phyloP scores from a whole-genome alignment of 495 filamentous ascomycete species.

The Aspergillus carlsbadensis region DNA sequence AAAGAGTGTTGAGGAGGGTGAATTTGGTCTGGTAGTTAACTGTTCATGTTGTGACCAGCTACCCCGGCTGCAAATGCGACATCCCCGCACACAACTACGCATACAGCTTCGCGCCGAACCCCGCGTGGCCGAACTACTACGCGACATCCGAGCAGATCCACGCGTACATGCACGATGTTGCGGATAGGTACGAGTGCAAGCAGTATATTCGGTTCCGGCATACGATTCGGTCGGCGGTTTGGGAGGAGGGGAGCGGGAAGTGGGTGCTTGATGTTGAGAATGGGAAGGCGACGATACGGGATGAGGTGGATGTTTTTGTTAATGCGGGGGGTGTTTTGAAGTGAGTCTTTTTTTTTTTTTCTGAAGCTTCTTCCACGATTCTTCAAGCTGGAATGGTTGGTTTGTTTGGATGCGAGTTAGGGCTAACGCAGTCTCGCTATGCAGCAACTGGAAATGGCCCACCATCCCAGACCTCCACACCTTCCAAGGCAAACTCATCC shows the following conservation, averaged over 20 bases:
- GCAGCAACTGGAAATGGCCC: slow-evolving; percentile 50
- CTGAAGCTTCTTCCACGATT: too few species aligned
- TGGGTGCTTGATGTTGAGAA: too few species aligned
- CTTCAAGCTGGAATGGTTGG: too few species aligned
- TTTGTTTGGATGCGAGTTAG: slow-evolving; percentile 21
- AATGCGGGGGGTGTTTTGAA: slow-evolving; percentile 42
- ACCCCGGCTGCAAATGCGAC: slow-evolving; percentile 54
- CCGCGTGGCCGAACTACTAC: slow-evolving; percentile 32
- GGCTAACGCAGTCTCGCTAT: slow-evolving; percentile 32
- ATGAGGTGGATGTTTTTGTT: too few species aligned
- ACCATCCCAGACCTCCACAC: slow-evolving; percentile 41
- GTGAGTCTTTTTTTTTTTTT: slow-evolving; percentile 4
- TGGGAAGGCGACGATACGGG: not conserved
- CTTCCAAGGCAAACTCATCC: slow-evolving; percentile 46
- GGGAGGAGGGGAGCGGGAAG: slow-evolving; percentile 31
- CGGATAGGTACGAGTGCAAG: slow-evolving; percentile 34
- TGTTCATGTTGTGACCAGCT: too few species aligned
- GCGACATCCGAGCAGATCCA: slow-evolving; percentile 44
- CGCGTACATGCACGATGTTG: slow-evolving; percentile 49
- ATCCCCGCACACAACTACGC: slow-evolving; percentile 29
- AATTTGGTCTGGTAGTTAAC: too few species aligned
- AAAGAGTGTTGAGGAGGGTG: too few species aligned
- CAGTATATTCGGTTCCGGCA: slow-evolving; percentile 38
- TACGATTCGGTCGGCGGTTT: slow-evolving; percentile 30
- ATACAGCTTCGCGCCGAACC: slow-evolving; percentile 31